Base-by-base conservation (phyloP, 768 basidiomycete species). In the Macrolepiota fuliginosa region DNA sequence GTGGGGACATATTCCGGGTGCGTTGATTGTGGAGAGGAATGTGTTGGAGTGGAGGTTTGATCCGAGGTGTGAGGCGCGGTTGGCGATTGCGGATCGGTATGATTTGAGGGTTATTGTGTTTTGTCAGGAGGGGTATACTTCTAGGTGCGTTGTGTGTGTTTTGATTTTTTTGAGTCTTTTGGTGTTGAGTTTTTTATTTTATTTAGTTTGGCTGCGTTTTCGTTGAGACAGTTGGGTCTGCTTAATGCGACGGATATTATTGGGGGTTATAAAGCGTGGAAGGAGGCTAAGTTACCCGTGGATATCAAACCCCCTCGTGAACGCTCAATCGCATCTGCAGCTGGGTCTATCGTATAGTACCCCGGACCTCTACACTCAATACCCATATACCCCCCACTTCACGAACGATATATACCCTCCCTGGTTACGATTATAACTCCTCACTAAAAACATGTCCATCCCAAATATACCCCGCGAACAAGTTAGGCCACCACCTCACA, bases 21-120 rank as follows among this genome's bases (percentile, higher is more conserved):
- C 90, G n/a, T 73, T 92, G 58, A 74, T 89, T 57, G 82, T 92
- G 61, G 91, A 92, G 67, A 81, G 91, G 24, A 92, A 90, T 67
- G 82, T 86, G 4, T 79, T 93, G 56, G 91, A 93, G 70, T 91
- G 90, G 89, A 81, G 84, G 24, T 87, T 93, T 65, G 91, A 93
- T 72, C 91, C 91, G 3, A 79, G 89, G 58, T 79, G 75, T 65
- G 76, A 81, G 5, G 76, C 81, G 12, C 77, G 87, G 36, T 73
- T 92, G 56, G 73, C 82, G 1, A 85, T 92, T 64, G 91, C 84
- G 24, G 86, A 90, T 73, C 76, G 90, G 58, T 92, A 89, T 66
- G 91, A 92, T 74, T 68, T 92, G 40, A 74, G 88, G 50, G 79
- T 91, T 32, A 89, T 93, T 63, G 73, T 93, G 10, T 85, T 92